Evolutionary conservation across 176 grass and related monocot species (phyloP).

Genomic region (Juncus effusus): DNA sequence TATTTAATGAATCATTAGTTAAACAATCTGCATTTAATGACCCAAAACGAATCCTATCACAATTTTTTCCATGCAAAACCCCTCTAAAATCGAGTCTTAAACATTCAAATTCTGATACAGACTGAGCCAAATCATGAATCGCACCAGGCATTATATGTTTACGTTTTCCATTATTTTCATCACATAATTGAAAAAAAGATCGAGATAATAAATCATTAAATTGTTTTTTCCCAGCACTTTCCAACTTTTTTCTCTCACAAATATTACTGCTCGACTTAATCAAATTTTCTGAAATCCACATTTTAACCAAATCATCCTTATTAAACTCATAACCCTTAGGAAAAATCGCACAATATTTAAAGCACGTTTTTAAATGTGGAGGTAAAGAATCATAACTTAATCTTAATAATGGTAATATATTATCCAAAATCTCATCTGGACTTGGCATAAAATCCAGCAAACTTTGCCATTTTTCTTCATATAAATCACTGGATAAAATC

Average conservation of each 20-base stretch:
- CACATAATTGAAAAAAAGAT: conserved; percentile 33
- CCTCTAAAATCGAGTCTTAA: neutral
- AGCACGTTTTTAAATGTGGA: conserved; percentile 21
- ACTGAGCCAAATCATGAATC: conserved; percentile 37
- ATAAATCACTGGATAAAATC: neutral
- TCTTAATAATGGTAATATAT: conserved; percentile 10
- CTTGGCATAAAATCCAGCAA: conserved; percentile 4
- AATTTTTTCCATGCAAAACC: neutral
- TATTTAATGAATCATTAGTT: neutral
- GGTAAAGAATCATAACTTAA: conserved; percentile 31
- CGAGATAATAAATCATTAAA: conserved; percentile 21
- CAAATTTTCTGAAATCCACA: conserved; percentile 33
- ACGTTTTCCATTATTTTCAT: neutral
- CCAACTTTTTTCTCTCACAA: neutral
- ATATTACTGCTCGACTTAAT: neutral
- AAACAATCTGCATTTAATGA: conserved; percentile 6
- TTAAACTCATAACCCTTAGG: conserved; percentile 33
- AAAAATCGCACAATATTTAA: conserved; percentile 38
- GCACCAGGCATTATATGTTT: conserved; percentile 31
- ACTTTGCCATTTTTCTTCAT: conserved; percentile 24
- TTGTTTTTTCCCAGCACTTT: conserved; percentile 19
- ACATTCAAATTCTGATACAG: conserved; percentile 27
- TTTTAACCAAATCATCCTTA: conserved; percentile 33
- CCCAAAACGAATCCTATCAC: conserved; percentile 21
- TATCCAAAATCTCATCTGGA: conserved; percentile 4